These are phyloP conservation scores for Diaporthe destruens DNA, from an alignment of 2,329 filamentous ascomycete species.

Conservation along the genomic window DNA sequence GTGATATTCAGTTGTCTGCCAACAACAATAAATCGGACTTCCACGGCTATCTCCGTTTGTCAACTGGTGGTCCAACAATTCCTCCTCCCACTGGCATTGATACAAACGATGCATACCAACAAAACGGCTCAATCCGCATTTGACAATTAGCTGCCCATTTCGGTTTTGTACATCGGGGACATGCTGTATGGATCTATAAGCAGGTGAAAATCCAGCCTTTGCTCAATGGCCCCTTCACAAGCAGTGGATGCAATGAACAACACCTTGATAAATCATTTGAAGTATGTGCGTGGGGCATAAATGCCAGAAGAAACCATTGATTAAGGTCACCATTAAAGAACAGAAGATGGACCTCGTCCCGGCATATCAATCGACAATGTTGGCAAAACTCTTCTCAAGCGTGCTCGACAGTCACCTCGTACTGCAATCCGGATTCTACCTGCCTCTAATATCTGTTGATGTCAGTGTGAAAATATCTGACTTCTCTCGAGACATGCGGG, in stretches of 20 bases:
- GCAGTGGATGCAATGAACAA: background rate
- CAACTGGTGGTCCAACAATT: background rate
- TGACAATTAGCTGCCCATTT: background rate
- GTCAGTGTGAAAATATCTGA: constrained; percentile 7
- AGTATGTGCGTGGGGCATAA: background rate
- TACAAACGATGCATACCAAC: background rate
- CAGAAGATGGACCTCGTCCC: constrained; percentile 18
- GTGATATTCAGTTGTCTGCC: too few species aligned
- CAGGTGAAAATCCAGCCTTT: background rate
- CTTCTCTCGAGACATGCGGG: background rate
- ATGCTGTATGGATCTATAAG: background rate
- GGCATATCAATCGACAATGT: constrained; percentile 17
- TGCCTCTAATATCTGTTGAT: constrained; percentile 18
- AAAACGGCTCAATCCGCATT: background rate
- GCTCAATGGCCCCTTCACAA: background rate
- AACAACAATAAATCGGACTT: background rate
- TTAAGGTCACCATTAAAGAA: constrained; percentile 22
- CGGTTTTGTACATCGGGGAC: background rate
- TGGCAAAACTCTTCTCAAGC: constrained; percentile 26
- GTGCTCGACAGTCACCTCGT: constrained; percentile 30
- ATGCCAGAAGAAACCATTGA: constrained; percentile 25
- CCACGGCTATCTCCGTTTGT: too few species aligned
- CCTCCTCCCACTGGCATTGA: background rate
- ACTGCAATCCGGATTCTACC: constrained; percentile 28
- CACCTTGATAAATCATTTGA: too few species aligned